Percentiles rank a stretch among this genome's conserved stretches.
phyloP scores from a whole-genome alignment of 192 early-diverging fungal genomes.

The Anaeromyces robustus region DNA sequence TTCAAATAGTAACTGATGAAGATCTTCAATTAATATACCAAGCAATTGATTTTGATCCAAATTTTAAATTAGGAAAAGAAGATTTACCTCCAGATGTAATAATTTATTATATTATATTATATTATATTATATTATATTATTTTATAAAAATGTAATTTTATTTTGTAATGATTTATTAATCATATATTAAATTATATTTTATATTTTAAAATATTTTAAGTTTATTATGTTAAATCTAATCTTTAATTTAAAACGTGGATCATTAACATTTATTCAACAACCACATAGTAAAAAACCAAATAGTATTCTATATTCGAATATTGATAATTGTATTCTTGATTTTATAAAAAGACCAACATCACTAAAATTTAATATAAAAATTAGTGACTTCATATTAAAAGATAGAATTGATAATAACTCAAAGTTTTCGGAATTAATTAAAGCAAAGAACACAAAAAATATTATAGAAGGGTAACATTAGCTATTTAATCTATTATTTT shows the following conservation, averaged over 20 bases:
- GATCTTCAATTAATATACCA: not conserved
- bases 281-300: not conserved
- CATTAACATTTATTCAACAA: not conserved
- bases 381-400: not conserved
- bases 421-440: not conserved
- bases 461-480: not conserved
- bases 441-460: not conserved
- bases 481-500: no score
- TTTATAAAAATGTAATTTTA: not conserved
- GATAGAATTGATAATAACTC: not conserved
- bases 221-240: not conserved
- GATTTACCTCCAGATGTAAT: not conserved
- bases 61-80: not conserved
- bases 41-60: not conserved
- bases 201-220: no score
- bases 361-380: not conserved
- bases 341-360: not conserved
- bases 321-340: not conserved
- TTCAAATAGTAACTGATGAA: not conserved
- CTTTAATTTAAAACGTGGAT: not conserved
- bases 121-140: no score
- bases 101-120: no score
- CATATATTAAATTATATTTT: no score
- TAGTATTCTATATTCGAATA: not conserved
- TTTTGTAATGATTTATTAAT: not conserved